Evolutionary conservation across 2,329 filamentous ascomycete genomes (phyloP), one percentile per base, ranked within the genome.

Genomic region (Ramularia endophylla): DNA sequence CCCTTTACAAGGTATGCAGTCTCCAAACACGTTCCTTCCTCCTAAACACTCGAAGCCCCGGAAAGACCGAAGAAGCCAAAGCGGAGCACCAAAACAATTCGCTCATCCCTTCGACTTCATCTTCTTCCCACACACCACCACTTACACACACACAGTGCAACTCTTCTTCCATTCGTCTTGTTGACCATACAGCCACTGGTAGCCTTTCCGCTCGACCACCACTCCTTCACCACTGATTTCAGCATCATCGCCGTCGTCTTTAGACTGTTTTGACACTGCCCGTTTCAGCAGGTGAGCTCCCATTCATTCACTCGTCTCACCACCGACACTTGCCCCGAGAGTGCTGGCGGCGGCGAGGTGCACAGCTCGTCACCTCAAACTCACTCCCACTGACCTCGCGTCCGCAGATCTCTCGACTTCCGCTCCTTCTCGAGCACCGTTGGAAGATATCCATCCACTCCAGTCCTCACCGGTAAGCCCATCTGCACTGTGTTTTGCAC

Each of bases 221-320:
- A 49, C 50, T 40, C 51, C 52, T 47, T 48, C 53, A 52, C 49
- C 53, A 53, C 52, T 52, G 54, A 49, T 54, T 56, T 59, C 60
- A 58, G 55, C 56, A 58, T 55, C 55, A 54, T 50, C 47, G 44
- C 52, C 51, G 43, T 52, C 51, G 51, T 44, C 48, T 40, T 30
- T 38, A 36, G 39, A 38, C 41, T 39, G 39, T 43, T 97, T 95
- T 83, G 95, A 89, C 68, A 89, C 89, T 71, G 88, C 89, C 85
- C 94, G 87, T 74, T 95, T 95, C 83, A 95, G 88, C 81, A 95
- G 97, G 82, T 95, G 95, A 83, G 97, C 95, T 83, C 88, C 72
- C 22, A 12, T 34, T 17, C 34, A 18, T 30, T 13, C 27, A 35
- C 34, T n/a, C 34, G 13, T 30, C 25, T 34, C 18, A 25, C 35